Percentiles rank a stretch among this genome's conserved stretches.
These are phyloP conservation scores for Fusarium sarcochroum DNA, from an alignment of 2,329 filamentous ascomycete genomes.

Conservation along the genomic window DNA sequence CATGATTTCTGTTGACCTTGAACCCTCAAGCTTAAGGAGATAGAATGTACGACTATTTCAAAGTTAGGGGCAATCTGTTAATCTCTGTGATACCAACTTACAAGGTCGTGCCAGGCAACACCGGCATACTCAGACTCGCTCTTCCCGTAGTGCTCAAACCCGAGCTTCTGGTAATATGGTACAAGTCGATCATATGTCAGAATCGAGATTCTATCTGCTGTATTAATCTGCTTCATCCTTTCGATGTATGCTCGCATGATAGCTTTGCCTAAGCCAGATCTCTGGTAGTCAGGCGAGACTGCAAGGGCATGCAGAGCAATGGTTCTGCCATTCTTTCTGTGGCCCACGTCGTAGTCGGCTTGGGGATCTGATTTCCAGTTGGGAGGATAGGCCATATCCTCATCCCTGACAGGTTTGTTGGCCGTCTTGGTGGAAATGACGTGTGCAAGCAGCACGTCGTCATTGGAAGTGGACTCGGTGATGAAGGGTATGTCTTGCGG, in stretches of 20 bases:
- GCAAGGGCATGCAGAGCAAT: constrained; percentile 51
- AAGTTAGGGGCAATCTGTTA: background rate
- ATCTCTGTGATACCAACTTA: constrained; percentile 8
- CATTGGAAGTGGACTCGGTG: background rate
- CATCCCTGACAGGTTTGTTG: constrained; percentile 40
- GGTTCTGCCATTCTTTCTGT: constrained; percentile 45
- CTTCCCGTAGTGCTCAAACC: constrained; percentile 51
- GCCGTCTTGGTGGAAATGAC: constrained; percentile 48
- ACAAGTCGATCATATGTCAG: constrained; percentile 51
- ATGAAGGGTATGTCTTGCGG: constrained; percentile 28
- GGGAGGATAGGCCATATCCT: constrained; percentile 48
- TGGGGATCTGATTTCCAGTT: constrained; percentile 44
- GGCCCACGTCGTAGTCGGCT: constrained; percentile 35
- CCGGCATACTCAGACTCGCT: constrained; percentile 50
- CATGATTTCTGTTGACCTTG: too few species aligned
- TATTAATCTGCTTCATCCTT: constrained; percentile 31
- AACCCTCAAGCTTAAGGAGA: background rate
- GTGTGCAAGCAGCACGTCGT: constrained; percentile 46
- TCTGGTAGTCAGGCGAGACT: constrained; percentile 45
- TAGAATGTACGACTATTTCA: constrained; percentile 15
- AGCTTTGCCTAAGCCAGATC: constrained; percentile 47
- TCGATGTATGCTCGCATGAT: constrained; percentile 44
- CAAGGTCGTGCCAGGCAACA: constrained; percentile 51
- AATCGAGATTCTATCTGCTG: constrained; percentile 48
- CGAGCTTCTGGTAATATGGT: constrained; percentile 50